phyloP scores from a whole-genome alignment of 169 alveolate genomes.

The Eimeria necatrix region DNA sequence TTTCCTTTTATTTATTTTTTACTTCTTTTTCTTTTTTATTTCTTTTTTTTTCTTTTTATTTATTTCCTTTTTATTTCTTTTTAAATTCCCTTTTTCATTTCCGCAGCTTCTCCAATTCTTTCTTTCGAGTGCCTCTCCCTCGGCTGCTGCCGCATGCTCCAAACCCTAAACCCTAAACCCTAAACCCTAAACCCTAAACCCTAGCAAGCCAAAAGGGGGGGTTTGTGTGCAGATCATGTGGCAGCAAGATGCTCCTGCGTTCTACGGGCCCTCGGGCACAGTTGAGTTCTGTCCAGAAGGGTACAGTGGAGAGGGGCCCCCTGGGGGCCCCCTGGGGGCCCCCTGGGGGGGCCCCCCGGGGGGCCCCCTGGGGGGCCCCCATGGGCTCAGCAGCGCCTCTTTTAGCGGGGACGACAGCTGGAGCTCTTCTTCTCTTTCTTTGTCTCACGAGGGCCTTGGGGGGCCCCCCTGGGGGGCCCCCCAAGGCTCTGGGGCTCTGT shows the following conservation, averaged over 20 bases:
- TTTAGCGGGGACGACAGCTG: background rate
- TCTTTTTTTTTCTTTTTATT: no score
- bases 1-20: no score
- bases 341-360: background rate
- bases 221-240: slow-evolving; percentile 37
- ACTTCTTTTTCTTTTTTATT: no score
- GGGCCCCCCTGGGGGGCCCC: background rate
- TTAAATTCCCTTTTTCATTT: no score
- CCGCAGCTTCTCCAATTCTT: no score
- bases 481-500: no score
- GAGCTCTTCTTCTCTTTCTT: background rate
- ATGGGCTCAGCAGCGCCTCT: background rate
- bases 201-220: background rate
- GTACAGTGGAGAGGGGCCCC: background rate
- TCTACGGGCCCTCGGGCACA: slow-evolving; percentile 40
- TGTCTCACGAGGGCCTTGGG: background rate
- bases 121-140: no score
- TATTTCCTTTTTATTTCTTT: no score
- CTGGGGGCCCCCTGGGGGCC: background rate
- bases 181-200: no score
- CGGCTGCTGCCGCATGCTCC: no score
- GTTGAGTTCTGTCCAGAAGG: slow-evolving; percentile 1
- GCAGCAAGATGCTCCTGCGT: slow-evolving; percentile 4
- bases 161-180: no score
- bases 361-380: no score